These are phyloP conservation scores for Zhuliangozyma blackwelliae DNA, from an alignment of 1,139 yeast genomes.

Conservation along the genomic window DNA sequence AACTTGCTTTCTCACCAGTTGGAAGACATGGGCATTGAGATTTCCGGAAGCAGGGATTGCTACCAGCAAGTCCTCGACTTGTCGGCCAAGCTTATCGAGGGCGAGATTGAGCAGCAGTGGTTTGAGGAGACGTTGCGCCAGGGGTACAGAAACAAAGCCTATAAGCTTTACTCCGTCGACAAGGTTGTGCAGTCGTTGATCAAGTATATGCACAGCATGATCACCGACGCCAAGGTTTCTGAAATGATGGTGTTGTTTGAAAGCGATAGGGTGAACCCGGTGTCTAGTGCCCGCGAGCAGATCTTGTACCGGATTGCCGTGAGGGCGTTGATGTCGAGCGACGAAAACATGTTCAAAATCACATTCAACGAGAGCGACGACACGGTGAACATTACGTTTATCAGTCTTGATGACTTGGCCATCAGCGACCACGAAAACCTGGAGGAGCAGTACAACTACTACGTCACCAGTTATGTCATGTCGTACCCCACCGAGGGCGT, in stretches of 20 bases:
- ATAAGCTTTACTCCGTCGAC: slow-evolving; percentile 87
- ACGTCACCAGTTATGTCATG: slow-evolving; percentile 87
- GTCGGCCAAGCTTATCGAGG: slow-evolving; percentile 77
- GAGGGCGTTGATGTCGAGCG: slow-evolving; percentile 72
- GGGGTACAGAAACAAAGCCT: slow-evolving; percentile 91
- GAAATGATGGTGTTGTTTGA: slow-evolving; percentile 82
- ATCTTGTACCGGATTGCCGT: slow-evolving; percentile 87
- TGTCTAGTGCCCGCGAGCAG: slow-evolving; percentile 81
- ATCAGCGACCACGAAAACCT: slow-evolving; percentile 69
- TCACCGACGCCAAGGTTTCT: slow-evolving; percentile 77
- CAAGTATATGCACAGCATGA: slow-evolving; percentile 78
- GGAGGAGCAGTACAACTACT: slow-evolving; percentile 87
- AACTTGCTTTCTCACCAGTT: slow-evolving; percentile 79
- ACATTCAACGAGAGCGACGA: slow-evolving; percentile 55
- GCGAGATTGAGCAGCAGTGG: slow-evolving; percentile 91
- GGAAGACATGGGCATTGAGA: slow-evolving; percentile 73
- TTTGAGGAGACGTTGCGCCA: slow-evolving; percentile 94
- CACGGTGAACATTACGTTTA: slow-evolving; percentile 71
- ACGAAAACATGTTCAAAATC: slow-evolving; percentile 90
- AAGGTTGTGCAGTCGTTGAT: slow-evolving; percentile 88
- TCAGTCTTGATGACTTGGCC: slow-evolving; percentile 84
- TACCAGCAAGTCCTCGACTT: slow-evolving; percentile 72
- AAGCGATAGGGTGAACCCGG: slow-evolving; percentile 59
- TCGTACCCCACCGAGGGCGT: slow-evolving; percentile 97
- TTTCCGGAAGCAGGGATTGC: slow-evolving; percentile 63